Conservation (phyloP, 306 rosid species). For the Hippophae gyantsensis region DNA sequence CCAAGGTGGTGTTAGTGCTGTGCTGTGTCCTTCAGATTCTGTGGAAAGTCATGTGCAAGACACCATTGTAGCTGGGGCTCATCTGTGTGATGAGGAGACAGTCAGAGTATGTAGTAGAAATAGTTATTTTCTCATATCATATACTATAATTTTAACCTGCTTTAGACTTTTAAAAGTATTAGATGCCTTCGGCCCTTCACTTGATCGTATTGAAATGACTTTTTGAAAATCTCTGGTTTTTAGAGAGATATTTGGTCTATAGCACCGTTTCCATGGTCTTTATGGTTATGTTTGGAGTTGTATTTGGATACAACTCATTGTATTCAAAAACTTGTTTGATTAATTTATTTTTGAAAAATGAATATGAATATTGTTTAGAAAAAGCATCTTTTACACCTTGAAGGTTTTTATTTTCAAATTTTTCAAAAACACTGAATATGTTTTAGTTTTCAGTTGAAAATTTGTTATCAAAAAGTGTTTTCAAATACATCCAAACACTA, state of each 20-base stretch:
- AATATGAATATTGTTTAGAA: too few species aligned
- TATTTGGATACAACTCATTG: background rate
- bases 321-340: too few species aligned
- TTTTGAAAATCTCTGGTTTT: background rate
- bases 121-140: background rate
- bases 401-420: background rate
- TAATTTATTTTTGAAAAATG: too few species aligned
- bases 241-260: background rate
- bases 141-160: too few species aligned
- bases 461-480: background rate
- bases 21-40: constrained; percentile 78
- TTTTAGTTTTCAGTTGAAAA: constrained; percentile 1
- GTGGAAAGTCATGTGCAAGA: constrained; percentile 94
- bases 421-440: constrained; percentile 2
- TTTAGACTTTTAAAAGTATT: too few species aligned
- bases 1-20: constrained; percentile 99
- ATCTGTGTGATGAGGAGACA: constrained; percentile 88
- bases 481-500: too few species aligned
- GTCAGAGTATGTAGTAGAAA: constrained; percentile 57
- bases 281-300: background rate
- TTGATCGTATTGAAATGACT: too few species aligned
- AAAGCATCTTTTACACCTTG: too few species aligned
- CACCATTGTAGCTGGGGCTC: constrained; percentile 91
- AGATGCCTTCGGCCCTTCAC: too few species aligned
- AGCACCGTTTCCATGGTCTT: background rate